A percentile compares a stretch with the other conserved stretches of the same genome.
Evolutionary conservation across 2,329 filamentous ascomycete species (phyloP).

Genomic region (Cytospora paraplurivora): DNA sequence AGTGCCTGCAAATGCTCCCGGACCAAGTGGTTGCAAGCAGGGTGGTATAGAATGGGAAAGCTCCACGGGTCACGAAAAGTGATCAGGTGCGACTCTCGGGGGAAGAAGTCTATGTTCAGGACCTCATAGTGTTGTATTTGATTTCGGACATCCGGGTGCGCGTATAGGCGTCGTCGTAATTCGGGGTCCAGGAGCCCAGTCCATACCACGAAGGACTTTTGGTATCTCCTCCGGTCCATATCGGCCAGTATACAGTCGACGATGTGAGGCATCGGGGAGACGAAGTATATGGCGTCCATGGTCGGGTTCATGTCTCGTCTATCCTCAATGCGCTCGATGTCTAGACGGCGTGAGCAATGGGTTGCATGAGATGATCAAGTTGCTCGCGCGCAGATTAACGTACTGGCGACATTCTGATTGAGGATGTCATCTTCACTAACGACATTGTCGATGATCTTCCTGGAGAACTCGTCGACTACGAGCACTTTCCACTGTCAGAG

Average conservation of each 20-base stretch:
- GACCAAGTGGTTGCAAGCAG: constrained; percentile 82
- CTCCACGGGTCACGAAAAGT: constrained; percentile 95
- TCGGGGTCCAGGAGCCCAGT: constrained; percentile 71
- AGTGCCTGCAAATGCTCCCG: constrained; percentile 79
- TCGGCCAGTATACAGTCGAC: constrained; percentile 94
- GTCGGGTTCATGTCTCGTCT: constrained; percentile 78
- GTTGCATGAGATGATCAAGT: constrained; percentile 14
- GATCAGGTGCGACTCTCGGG: constrained; percentile 86
- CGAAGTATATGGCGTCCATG: constrained; percentile 93
- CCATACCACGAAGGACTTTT: constrained; percentile 81
- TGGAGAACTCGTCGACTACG: constrained; percentile 81
- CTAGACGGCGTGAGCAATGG: constrained; percentile 47
- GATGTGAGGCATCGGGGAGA: constrained; percentile 83
- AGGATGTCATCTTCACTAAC: constrained; percentile 96
- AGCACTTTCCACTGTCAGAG: constrained; percentile 86
- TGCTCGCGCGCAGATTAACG: constrained; percentile 36
- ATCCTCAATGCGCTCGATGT: constrained; percentile 93
- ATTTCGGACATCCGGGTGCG: constrained; percentile 67
- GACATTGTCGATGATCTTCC: constrained; percentile 86
- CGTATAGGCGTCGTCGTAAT: constrained; percentile 74
- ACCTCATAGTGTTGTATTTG: constrained; percentile 80
- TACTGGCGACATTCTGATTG: constrained; percentile 94
- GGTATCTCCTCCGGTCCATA: constrained; percentile 81
- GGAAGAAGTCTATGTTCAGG: constrained; percentile 85
- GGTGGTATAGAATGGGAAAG: constrained; percentile 90